phyloP scores from a whole-genome alignment of 2,329 filamentous ascomycete species.

The Venturia asperata region DNA sequence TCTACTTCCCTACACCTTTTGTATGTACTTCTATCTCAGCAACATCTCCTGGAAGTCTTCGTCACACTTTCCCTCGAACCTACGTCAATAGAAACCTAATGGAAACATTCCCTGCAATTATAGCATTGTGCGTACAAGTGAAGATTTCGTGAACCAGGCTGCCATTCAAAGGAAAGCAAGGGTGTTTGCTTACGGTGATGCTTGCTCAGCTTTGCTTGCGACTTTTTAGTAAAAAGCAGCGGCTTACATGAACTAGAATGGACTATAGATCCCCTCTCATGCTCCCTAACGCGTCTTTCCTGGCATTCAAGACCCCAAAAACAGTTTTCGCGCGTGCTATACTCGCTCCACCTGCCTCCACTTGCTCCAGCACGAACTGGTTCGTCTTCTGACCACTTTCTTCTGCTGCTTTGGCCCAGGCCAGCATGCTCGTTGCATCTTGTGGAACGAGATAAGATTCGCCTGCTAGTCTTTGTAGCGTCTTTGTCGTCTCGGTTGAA shows the following conservation, averaged over 20 bases:
- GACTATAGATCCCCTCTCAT: slow-evolving; percentile 10
- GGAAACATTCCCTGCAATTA: too few relatives aligned
- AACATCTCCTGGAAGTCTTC: neutral
- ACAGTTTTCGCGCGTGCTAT: slow-evolving; percentile 15
- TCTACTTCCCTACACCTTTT: neutral
- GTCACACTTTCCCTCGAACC: neutral
- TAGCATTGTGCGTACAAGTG: too few relatives aligned
- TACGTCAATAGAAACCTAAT: neutral
- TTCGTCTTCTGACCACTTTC: slow-evolving; percentile 16
- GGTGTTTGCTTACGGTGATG: too few relatives aligned
- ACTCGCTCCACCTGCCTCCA: slow-evolving; percentile 17
- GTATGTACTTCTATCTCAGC: neutral
- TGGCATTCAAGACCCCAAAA: neutral
- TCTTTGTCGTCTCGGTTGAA: slow-evolving; percentile 28
- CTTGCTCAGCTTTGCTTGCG: too few relatives aligned
- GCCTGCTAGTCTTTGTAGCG: slow-evolving; percentile 30
- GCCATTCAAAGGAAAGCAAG: too few relatives aligned
- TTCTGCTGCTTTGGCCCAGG: slow-evolving; percentile 21
- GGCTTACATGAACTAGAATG: neutral
- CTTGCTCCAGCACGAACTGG: slow-evolving; percentile 13
- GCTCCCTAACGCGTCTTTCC: slow-evolving; percentile 11
- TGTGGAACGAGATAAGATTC: slow-evolving; percentile 35
- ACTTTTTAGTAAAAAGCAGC: too few relatives aligned
- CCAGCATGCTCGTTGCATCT: slow-evolving; percentile 21
- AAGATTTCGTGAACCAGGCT: too few relatives aligned